Conservation (phyloP, 106 monocot species). For the Ottelia alismoides region DNA sequence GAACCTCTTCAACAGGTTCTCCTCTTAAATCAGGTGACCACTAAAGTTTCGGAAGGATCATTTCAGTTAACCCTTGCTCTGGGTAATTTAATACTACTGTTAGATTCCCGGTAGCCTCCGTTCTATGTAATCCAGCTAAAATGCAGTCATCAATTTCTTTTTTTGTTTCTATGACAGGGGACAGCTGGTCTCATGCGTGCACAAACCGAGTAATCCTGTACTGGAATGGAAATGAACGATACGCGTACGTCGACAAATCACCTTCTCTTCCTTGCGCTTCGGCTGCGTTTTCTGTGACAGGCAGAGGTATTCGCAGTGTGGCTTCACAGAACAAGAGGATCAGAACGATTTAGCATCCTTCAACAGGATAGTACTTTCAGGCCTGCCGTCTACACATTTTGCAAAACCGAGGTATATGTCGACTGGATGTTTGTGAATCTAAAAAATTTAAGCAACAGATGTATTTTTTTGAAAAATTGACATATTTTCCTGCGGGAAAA, state of each 20-base stretch:
- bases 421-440: too few relatives aligned
- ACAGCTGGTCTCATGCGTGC: constrained; percentile 92
- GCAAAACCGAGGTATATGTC: too few relatives aligned
- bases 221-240: constrained; percentile 75
- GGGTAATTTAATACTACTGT: constrained; percentile 44
- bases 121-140: neutral
- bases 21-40: constrained; percentile 75
- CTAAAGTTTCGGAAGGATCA: constrained; percentile 70
- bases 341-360: constrained; percentile 65
- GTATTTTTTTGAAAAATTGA: too few relatives aligned
- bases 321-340: constrained; percentile 41
- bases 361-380: too few relatives aligned
- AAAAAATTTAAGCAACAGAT: too few relatives aligned
- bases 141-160: too few relatives aligned
- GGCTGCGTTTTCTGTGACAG: constrained; percentile 48
- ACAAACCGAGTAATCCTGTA: constrained; percentile 84
- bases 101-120: neutral
- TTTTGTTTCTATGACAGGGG: constrained; percentile 38
- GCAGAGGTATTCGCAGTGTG: constrained; percentile 54
- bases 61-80: constrained; percentile 83
- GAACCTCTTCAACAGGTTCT: constrained; percentile 71
- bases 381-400: too few relatives aligned
- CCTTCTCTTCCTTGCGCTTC: constrained; percentile 76
- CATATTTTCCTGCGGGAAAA: too few relatives aligned
- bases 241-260: constrained; percentile 80